Base-by-base conservation (phyloP, 805 yeast genomes). In the Tetrapisispora fleetii region DNA sequence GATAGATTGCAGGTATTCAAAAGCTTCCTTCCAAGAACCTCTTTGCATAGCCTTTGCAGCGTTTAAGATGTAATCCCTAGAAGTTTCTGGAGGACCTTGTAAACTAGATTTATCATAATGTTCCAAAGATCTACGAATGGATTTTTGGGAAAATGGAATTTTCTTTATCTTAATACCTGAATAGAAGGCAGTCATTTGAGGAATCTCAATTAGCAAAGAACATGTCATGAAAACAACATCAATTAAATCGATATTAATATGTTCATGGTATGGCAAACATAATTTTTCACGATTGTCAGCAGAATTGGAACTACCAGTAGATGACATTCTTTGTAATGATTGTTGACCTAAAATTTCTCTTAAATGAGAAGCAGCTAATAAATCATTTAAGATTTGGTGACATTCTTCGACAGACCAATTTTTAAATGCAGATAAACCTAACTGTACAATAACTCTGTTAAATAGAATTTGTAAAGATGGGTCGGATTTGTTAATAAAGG, bases 1-100 rank as follows among this genome's bases (percentile, higher is more conserved):
- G 37, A 78, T 73, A 58, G 53, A 47, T 27, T 54, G 54, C 46
- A 93, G 77, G 62, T 86, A 76, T 46, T 79, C 80, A 55, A 80
- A 77, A 22, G 95, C 83, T 58, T 77, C 75, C 54, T 76, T 71
- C 98, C 99, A 93, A 63, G 91, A 87, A 56, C 97, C 96, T 58
- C 77, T 78, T 64, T 85, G 86, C 67, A 93, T 79, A 32, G 87
- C 80, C 69, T 82, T 82, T 39, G 97, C 95, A 44, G 97, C 95
- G 67, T 85, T 86, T 76, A 91, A 82, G 58, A 93, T 83, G 69
- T 79, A 86, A 67, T 93, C 99, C 62, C 95, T 83, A 42, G 95
- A 85, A 67, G 90, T 87, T 71, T 93, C 99, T 48, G 98, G 96
- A 43, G 99, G 99, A 40, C 98, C 99, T 54, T 88, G 87, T 76